These are phyloP conservation scores for Microbotryomycetes sp. DNA, from an alignment of 1,284 basidiomycete species.

Conservation along the genomic window DNA sequence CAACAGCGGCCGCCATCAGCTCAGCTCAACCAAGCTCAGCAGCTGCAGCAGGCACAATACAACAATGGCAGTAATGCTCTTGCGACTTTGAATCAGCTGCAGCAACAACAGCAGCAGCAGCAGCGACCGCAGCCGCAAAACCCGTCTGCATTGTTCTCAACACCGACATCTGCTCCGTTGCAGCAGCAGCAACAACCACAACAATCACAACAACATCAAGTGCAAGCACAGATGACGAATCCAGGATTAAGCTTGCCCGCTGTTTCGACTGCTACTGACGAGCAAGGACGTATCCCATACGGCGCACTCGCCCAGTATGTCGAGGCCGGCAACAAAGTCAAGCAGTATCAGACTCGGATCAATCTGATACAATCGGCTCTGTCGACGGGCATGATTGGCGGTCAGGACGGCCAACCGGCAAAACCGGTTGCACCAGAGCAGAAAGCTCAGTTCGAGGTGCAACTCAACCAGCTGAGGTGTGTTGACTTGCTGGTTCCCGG, in stretches of 20 bases:
- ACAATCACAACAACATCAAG: slow-evolving; percentile 1
- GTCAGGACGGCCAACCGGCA: neutral
- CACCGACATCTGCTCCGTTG: neutral
- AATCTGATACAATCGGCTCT: slow-evolving; percentile 8
- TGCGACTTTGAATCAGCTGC: no score
- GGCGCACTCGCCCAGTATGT: slow-evolving; percentile 17
- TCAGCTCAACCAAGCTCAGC: neutral
- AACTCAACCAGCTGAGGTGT: slow-evolving; percentile 15
- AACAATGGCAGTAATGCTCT: neutral
- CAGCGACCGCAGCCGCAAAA: neutral
- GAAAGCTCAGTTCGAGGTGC: slow-evolving; percentile 11
- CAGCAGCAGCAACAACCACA: slow-evolving; percentile 13
- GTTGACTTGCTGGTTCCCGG: neutral
- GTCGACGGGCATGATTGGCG: slow-evolving; percentile 7
- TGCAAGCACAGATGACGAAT: neutral
- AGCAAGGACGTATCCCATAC: slow-evolving; percentile 13
- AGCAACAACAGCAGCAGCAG: slow-evolving; percentile 1
- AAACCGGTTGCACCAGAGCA: slow-evolving; percentile 13
- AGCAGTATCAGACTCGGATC: slow-evolving; percentile 5
- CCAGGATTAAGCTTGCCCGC: neutral
- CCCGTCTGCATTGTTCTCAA: neutral
- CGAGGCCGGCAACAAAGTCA: slow-evolving; percentile 1
- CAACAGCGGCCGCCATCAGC: no score
- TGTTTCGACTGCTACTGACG: neutral
- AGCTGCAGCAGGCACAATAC: neutral